These are phyloP conservation scores for Ceratocystis harringtonii DNA, from an alignment of 2,329 filamentous ascomycete genomes.

Conservation along the genomic window DNA sequence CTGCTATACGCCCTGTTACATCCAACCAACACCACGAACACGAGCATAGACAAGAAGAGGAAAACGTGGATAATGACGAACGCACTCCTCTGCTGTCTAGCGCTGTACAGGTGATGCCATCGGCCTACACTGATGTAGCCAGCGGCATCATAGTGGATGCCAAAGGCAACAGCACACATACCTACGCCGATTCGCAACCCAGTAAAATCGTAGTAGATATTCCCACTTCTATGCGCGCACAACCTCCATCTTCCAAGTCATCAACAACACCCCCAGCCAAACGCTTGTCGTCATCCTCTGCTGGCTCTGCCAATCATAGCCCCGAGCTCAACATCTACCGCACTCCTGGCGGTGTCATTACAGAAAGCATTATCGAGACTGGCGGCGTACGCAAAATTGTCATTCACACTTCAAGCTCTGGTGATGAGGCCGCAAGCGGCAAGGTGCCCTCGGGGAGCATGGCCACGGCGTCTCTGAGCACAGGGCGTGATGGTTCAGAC, in stretches of 20 bases:
- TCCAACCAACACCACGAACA: background rate
- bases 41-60: conserved; percentile 16
- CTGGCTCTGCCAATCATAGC: background rate
- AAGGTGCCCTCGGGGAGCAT: background rate
- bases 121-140: background rate
- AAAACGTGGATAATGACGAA: conserved; percentile 19
- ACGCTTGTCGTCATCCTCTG: background rate
- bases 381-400: conserved; percentile 64
- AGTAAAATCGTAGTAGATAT: background rate
- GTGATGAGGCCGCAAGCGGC: conserved; percentile 21
- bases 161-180: conserved; percentile 11
- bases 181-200: background rate
- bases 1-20: conserved; percentile 13
- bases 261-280: background rate
- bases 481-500: background rate
- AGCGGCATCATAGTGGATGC: conserved; percentile 14
- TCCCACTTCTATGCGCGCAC: background rate
- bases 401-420: conserved; percentile 31
- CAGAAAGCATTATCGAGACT: conserved; percentile 60
- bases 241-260: background rate
- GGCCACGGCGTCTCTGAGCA: background rate
- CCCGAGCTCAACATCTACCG: conserved; percentile 21
- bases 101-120: background rate
- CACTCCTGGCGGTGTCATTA: conserved; percentile 61
- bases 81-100: conserved; percentile 23